Evolutionary conservation across 2,329 filamentous ascomycete genomes (phyloP).

Genomic region (Phialemoniopsis sp.): DNA sequence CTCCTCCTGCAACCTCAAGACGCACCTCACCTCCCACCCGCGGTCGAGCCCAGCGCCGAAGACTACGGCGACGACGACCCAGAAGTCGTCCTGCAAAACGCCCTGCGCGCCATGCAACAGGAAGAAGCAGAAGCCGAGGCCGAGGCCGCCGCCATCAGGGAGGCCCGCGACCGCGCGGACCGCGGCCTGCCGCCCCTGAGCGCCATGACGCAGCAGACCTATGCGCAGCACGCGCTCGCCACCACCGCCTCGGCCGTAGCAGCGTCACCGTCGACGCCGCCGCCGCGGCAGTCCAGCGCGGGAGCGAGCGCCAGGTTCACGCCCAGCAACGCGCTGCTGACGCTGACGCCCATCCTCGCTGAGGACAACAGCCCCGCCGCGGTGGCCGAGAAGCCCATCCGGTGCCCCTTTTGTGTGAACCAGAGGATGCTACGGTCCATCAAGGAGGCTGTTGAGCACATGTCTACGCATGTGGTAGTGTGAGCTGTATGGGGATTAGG

Average conservation of each 20-base stretch:
- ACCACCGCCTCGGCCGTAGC: constrained; percentile 4
- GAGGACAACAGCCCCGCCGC: constrained; percentile 41
- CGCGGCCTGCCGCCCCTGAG: constrained; percentile 24
- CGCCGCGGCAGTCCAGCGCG: constrained; percentile 4
- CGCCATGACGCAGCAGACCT: constrained; percentile 12
- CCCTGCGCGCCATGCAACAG: constrained; percentile 53
- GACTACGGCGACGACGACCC: constrained; percentile 46
- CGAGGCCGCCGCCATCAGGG: constrained; percentile 49
- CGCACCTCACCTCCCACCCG: constrained; percentile 6
- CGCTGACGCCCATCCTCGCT: constrained; percentile 50
- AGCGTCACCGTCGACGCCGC: background rate
- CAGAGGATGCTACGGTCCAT: constrained; percentile 56
- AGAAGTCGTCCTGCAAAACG: constrained; percentile 55
- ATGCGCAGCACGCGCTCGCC: constrained; percentile 14
- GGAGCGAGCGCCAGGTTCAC: constrained; percentile 7
- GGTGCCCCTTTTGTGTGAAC: constrained; percentile 59
- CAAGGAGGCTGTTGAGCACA: constrained; percentile 58
- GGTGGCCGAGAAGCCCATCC: constrained; percentile 42
- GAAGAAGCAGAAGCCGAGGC: constrained; percentile 56
- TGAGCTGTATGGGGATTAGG: constrained; percentile 16
- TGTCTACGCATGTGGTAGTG: constrained; percentile 58
- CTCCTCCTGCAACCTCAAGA: constrained; percentile 8
- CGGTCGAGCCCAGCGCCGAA: constrained; percentile 8
- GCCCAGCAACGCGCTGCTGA: constrained; percentile 33
- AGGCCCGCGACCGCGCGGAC: constrained; percentile 35